phyloP scores from a whole-genome alignment of 208 protist species.

The Wallacemonas sp. region DNA sequence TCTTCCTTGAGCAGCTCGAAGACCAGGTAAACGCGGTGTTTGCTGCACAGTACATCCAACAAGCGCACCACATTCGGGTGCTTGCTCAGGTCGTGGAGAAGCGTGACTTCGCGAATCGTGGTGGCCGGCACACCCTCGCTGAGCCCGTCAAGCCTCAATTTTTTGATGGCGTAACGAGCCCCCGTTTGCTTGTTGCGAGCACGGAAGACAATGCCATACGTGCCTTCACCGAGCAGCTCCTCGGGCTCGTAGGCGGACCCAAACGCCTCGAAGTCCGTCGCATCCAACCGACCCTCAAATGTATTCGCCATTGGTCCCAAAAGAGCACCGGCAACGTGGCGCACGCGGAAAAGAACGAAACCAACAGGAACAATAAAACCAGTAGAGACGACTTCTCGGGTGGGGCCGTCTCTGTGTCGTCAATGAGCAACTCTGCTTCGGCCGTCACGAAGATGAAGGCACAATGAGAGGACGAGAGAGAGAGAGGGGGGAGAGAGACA shows the following conservation, averaged over 20 bases:
- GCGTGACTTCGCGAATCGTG: constrained; percentile 90
- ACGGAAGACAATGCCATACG: constrained; percentile 94
- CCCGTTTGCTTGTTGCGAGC: constrained; percentile 62
- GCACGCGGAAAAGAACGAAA: too few species aligned
- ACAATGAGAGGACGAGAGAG: too few species aligned
- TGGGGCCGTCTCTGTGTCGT: too few species aligned
- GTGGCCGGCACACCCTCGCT: constrained; percentile 91
- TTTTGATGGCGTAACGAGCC: constrained; percentile 76
- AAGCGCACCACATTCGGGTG: constrained; percentile 92
- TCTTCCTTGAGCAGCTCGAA: constrained; percentile 97
- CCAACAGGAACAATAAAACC: too few species aligned
- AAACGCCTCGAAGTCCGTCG: constrained; percentile 45
- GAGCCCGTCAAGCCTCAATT: constrained; percentile 63
- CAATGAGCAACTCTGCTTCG: too few species aligned
- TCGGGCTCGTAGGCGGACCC: constrained; percentile 44
- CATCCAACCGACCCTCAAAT: constrained; percentile 45
- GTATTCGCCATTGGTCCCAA: constrained; percentile 10
- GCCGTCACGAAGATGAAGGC: too few species aligned
- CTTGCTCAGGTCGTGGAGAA: constrained; percentile 87
- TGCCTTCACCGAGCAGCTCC: constrained; percentile 93
- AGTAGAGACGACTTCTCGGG: too few species aligned
- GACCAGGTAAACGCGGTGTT: constrained; percentile 95
- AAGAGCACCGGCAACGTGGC: neutral
- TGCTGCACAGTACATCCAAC: constrained; percentile 95
- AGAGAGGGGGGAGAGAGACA: too few species aligned